These are phyloP conservation scores for Cyberlindnera galapagoensis DNA, from an alignment of 805 yeast species.

Conservation along the genomic window DNA sequence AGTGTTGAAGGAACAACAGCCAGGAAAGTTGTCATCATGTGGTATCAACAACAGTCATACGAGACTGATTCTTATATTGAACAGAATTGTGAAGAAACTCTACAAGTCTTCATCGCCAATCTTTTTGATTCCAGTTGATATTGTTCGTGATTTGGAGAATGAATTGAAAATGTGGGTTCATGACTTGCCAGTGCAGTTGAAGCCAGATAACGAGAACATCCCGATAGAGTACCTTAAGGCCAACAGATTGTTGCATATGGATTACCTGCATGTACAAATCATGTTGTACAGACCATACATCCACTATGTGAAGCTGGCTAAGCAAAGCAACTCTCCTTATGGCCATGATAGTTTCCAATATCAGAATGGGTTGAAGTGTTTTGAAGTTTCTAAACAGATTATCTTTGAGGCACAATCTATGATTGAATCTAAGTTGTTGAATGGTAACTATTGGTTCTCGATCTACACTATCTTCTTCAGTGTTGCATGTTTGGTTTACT, in stretches of 20 bases:
- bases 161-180: conserved; percentile 72
- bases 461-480: conserved; percentile 89
- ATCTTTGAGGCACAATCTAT: conserved; percentile 75
- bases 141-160: conserved; percentile 62
- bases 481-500: conserved; percentile 81
- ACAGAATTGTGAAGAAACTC: conserved; percentile 61
- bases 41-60: conserved; percentile 83
- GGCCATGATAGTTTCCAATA: conserved; percentile 36
- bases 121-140: conserved; percentile 28
- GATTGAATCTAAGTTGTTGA: conserved; percentile 62
- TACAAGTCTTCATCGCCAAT: conserved; percentile 54
- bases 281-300: conserved; percentile 87
- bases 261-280: conserved; percentile 75
- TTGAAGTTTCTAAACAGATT: conserved; percentile 75
- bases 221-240: conserved; percentile 54
- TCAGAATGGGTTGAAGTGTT: conserved; percentile 77
- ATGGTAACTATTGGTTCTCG: conserved; percentile 94
- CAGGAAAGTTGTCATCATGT: conserved; percentile 28
- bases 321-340: conserved; percentile 29
- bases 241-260: conserved; percentile 64
- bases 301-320: conserved; percentile 43
- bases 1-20: conserved; percentile 26
- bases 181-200: conserved; percentile 63
- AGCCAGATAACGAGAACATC: conserved; percentile 39
- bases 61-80: conserved; percentile 58